These are phyloP conservation scores for Penicillium decumbens DNA, from an alignment of 2,329 filamentous ascomycete genomes.

Conservation along the genomic window DNA sequence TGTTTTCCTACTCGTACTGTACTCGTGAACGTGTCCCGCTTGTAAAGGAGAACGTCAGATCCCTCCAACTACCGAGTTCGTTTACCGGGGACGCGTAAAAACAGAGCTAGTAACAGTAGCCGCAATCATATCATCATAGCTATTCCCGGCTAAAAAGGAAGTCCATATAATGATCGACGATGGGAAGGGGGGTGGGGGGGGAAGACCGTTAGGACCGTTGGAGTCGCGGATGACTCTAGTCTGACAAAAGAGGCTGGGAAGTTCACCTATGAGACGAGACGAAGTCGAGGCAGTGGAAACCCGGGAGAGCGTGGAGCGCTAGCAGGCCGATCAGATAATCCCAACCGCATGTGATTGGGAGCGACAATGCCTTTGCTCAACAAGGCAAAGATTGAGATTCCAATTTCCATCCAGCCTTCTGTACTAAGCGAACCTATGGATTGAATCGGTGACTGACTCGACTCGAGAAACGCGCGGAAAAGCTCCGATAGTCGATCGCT, in stretches of 20 bases:
- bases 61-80: not conserved
- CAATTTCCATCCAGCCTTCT: slow-evolving; percentile 18
- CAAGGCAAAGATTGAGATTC: slow-evolving; percentile 27
- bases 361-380: slow-evolving; percentile 21
- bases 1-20: not conserved
- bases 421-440: not conserved
- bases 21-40: not conserved
- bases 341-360: slow-evolving; percentile 22
- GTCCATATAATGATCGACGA: slow-evolving; percentile 13
- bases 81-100: not conserved
- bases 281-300: not conserved
- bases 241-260: slow-evolving; percentile 10
- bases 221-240: slow-evolving; percentile 10
- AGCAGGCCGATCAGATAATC: slow-evolving; percentile 28
- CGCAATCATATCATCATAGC: not conserved
- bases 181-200: not conserved
- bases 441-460: not conserved
- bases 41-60: not conserved
- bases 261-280: not conserved
- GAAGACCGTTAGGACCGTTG: slow-evolving; percentile 21
- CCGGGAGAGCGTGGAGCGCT: slow-evolving; percentile 13
- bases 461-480: slow-evolving; percentile 6
- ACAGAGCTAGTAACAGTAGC: not conserved
- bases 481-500: slow-evolving; percentile 10
- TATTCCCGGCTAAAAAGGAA: not conserved